Conservation (phyloP, 2,329 filamentous ascomycete genomes). For the Daldinia eschscholtzii region DNA sequence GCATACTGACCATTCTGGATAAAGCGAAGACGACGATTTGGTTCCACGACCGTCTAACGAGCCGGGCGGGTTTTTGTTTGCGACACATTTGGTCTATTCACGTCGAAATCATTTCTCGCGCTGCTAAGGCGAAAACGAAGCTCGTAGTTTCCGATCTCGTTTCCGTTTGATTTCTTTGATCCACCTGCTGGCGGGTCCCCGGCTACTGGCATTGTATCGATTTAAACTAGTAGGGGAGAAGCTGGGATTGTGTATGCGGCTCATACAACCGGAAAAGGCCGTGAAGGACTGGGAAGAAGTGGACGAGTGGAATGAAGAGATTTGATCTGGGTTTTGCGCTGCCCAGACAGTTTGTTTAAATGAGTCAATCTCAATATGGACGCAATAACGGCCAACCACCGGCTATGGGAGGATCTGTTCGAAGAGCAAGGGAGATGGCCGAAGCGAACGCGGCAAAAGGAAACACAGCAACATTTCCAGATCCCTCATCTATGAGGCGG, state of each 20-base stretch:
- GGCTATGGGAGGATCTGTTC: conserved; percentile 63
- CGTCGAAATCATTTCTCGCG: conserved; percentile 30
- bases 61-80: conserved; percentile 35
- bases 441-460: conserved; percentile 57
- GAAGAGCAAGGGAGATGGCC: conserved; percentile 66
- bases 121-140: conserved; percentile 33
- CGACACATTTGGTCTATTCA: conserved; percentile 40
- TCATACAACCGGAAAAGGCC: conserved; percentile 39
- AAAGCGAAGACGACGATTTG: conserved; percentile 43
- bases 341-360: conserved; percentile 57
- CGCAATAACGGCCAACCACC: conserved; percentile 63
- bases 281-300: conserved; percentile 40
- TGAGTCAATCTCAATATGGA: conserved; percentile 69
- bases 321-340: conserved; percentile 38
- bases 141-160: conserved; percentile 25
- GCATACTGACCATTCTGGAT: conserved; percentile 43
- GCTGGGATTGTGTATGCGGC: conserved; percentile 43
- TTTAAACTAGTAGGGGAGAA: conserved; percentile 31
- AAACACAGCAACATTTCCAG: conserved; percentile 48
- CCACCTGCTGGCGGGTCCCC: conserved; percentile 39
- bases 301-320: conserved; percentile 42
- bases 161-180: conserved; percentile 39
- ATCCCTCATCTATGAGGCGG: conserved; percentile 52
- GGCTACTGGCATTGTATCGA: conserved; percentile 41
- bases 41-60: conserved; percentile 40